Conservation (phyloP, 2,329 filamentous ascomycete species). For the Rhynchosporium secalis region DNA sequence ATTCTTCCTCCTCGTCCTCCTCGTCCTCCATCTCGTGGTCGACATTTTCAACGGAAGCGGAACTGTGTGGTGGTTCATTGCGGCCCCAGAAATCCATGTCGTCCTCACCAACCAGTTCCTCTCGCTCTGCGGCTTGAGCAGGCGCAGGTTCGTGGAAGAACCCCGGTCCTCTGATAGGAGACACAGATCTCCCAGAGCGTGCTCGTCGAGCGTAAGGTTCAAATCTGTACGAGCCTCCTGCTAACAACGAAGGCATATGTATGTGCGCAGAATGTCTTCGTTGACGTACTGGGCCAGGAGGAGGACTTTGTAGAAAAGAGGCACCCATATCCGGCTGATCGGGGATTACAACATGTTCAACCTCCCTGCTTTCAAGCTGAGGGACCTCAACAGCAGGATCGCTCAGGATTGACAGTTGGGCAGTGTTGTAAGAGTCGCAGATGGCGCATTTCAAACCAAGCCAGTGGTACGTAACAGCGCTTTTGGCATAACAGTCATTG, state of each 20-base stretch:
- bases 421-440: slow-evolving; percentile 70
- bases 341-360: slow-evolving; percentile 22
- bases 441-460: slow-evolving; percentile 84
- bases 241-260: slow-evolving; percentile 20
- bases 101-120: slow-evolving; percentile 51
- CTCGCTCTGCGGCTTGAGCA: slow-evolving; percentile 47
- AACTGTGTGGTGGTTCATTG: slow-evolving; percentile 45
- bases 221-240: slow-evolving; percentile 25
- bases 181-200: slow-evolving; percentile 39
- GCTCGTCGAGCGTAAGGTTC: slow-evolving; percentile 32
- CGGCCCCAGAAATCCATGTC: slow-evolving; percentile 51
- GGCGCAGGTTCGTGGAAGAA: slow-evolving; percentile 27
- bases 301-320: slow-evolving; percentile 16
- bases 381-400: slow-evolving; percentile 37
- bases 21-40: slow-evolving; percentile 36
- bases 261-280: slow-evolving; percentile 39
- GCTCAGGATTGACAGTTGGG: slow-evolving; percentile 61
- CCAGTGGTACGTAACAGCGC: slow-evolving; percentile 89
- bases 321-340: slow-evolving; percentile 26
- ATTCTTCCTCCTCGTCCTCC: slow-evolving; percentile 37
- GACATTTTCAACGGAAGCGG: slow-evolving; percentile 33
- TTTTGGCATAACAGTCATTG: slow-evolving; percentile 91
- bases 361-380: slow-evolving; percentile 29
- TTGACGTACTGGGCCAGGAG: slow-evolving; percentile 24
- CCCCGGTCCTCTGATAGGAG: slow-evolving; percentile 38